Conservation (phyloP, 2,329 filamentous ascomycete genomes). For the Xylaria polymorpha region DNA sequence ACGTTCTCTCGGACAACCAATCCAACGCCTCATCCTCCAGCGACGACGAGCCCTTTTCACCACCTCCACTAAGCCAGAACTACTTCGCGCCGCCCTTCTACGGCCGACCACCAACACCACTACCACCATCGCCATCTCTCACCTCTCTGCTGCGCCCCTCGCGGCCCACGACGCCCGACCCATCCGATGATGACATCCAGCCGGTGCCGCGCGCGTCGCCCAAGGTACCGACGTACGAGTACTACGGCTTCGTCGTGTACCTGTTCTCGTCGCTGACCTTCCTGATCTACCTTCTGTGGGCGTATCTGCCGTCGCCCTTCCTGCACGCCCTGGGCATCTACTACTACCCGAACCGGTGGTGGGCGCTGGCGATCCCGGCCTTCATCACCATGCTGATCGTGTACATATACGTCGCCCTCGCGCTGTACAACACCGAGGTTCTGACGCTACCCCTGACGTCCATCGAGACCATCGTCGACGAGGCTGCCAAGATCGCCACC, state of each 20-base stretch:
- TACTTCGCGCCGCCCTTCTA: slow-evolving; percentile 89
- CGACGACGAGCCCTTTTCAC: slow-evolving; percentile 52
- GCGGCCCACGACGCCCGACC: slow-evolving; percentile 92
- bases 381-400: slow-evolving; percentile 89
- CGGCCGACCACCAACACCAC: slow-evolving; percentile 92
- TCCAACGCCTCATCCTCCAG: slow-evolving; percentile 48
- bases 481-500: slow-evolving; percentile 85
- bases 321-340: slow-evolving; percentile 92
- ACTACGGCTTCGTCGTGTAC: slow-evolving; percentile 98
- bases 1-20: slow-evolving; percentile 47
- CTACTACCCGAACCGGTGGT: slow-evolving; percentile 98
- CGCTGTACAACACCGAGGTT: slow-evolving; percentile 89
- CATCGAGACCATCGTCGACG: slow-evolving; percentile 92
- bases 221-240: slow-evolving; percentile 98
- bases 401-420: slow-evolving; percentile 94
- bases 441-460: slow-evolving; percentile 83
- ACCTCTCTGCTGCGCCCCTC: slow-evolving; percentile 92
- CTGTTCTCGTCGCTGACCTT: slow-evolving; percentile 87
- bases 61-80: slow-evolving; percentile 62
- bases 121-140: slow-evolving; percentile 91
- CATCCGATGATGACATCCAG: slow-evolving; percentile 85
- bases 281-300: slow-evolving; percentile 79
- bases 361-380: slow-evolving; percentile 90
- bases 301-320: slow-evolving; percentile 90
- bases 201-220: slow-evolving; percentile 86